These are phyloP conservation scores for Smittium culicis DNA, from an alignment of 371 early-diverging fungal species.

Conservation along the genomic window DNA sequence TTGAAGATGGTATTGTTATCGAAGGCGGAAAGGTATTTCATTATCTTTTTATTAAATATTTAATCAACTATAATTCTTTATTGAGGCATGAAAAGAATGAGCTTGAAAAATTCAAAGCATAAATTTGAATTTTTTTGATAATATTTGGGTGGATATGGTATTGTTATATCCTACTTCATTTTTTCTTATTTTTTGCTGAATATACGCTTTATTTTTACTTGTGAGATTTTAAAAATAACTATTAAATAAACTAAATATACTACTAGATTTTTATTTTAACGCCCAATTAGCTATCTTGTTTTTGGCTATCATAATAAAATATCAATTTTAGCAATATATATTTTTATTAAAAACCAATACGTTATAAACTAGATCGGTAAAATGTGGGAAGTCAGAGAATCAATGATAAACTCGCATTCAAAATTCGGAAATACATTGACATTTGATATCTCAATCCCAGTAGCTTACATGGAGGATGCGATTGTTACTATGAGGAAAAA, in stretches of 20 bases:
- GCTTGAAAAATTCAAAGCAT: not conserved
- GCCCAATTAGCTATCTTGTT: too few relatives aligned
- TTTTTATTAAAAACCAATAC: not conserved
- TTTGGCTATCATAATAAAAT: not conserved
- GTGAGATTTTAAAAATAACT: too few relatives aligned
- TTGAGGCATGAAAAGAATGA: not conserved
- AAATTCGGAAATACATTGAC: conserved; percentile 69
- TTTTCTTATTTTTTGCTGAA: too few relatives aligned
- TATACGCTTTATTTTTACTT: too few relatives aligned
- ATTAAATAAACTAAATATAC: too few relatives aligned
- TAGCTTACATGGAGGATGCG: conserved; percentile 84
- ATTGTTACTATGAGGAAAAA: conserved; percentile 70
- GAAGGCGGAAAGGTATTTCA: not conserved
- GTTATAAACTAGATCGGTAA: not conserved
- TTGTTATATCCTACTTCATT: too few relatives aligned
- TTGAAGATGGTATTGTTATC: not conserved
- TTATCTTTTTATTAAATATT: not conserved
- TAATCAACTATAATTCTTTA: not conserved
- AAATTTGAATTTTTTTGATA: too few relatives aligned
- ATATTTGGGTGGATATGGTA: too few relatives aligned
- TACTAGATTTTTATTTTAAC: too few relatives aligned
- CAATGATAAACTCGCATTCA: not conserved
- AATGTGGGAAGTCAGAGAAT: not conserved
- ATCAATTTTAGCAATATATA: not conserved
- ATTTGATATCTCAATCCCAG: conserved; percentile 79